A percentile compares a stretch with the other conserved stretches of the same genome.
Conservation (phyloP, 2,329 filamentous ascomycete species). For the Calonectria hongkongensis region DNA sequence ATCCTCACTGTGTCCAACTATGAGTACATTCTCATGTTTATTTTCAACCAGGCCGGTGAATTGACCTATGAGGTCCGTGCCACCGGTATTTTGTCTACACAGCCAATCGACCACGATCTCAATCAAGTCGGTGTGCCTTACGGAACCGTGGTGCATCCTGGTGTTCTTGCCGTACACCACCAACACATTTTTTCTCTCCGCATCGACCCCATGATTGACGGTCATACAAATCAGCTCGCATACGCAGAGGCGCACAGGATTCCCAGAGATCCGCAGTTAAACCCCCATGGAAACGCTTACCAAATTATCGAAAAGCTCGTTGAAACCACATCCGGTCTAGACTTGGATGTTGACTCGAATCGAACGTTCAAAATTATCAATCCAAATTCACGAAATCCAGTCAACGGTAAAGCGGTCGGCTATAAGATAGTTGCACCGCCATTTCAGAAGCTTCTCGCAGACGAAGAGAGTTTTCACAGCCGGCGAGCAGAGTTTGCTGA, state of each 20-base stretch:
- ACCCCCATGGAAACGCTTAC: constrained; percentile 70
- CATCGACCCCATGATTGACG: constrained; percentile 77
- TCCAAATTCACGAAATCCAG: constrained; percentile 40
- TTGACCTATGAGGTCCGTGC: constrained; percentile 53
- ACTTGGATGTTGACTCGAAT: constrained; percentile 67
- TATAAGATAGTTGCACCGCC: constrained; percentile 69
- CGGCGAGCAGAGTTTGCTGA: constrained; percentile 67
- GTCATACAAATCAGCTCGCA: constrained; percentile 64
- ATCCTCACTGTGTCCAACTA: constrained; percentile 78
- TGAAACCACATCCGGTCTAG: constrained; percentile 63
- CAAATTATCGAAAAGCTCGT: constrained; percentile 62
- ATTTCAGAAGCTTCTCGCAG: constrained; percentile 69
- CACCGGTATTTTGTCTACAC: constrained; percentile 61
- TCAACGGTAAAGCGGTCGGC: constrained; percentile 65
- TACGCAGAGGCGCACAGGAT: constrained; percentile 33
- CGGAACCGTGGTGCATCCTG: constrained; percentile 75
- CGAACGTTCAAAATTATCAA: constrained; percentile 65
- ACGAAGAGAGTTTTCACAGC: constrained; percentile 64
- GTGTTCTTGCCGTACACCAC: constrained; percentile 77
- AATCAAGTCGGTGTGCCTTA: constrained; percentile 57
- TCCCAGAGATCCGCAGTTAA: constrained; percentile 59
- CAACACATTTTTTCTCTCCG: constrained; percentile 78
- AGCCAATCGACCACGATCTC: constrained; percentile 62
- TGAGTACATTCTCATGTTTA: constrained; percentile 66
- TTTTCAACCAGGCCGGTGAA: constrained; percentile 70